Percentiles rank a stretch among this genome's conserved stretches.
phyloP scores from a whole-genome alignment of 2,329 filamentous ascomycete genomes.

The Sporothrix inflata region DNA sequence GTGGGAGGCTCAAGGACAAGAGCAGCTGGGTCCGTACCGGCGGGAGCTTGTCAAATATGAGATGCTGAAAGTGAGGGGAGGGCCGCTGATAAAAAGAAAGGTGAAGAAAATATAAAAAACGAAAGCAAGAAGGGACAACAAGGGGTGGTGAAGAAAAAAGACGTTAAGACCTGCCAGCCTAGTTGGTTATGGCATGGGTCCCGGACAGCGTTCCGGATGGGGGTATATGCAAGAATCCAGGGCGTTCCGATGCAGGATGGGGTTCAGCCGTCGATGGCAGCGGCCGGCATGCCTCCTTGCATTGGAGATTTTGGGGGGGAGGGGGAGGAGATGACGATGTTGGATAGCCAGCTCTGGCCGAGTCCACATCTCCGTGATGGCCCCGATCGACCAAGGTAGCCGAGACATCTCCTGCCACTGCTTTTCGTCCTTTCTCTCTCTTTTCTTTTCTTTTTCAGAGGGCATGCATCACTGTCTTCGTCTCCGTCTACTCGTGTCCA shows the following conservation, averaged over 20 bases:
- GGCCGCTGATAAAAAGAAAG: background rate
- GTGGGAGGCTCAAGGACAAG: background rate
- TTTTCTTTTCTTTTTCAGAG: background rate
- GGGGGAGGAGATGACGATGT: background rate
- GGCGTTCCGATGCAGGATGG: background rate
- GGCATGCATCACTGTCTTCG: background rate
- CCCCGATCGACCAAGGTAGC: background rate
- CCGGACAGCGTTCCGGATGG: background rate
- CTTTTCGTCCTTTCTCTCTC: background rate
- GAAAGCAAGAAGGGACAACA: background rate
- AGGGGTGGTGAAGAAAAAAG: background rate
- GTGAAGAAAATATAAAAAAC: background rate
- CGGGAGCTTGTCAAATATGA: slow-evolving; percentile 5
- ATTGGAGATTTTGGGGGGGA: background rate
- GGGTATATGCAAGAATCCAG: slow-evolving; percentile 15
- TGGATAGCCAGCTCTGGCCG: background rate
- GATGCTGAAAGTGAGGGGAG: background rate
- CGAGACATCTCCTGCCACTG: background rate
- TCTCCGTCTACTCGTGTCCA: no score
- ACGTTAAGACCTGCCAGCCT: background rate
- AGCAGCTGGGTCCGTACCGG: background rate
- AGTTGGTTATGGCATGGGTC: background rate
- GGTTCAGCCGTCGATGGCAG: slow-evolving; percentile 11
- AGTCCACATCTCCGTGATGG: slow-evolving; percentile 11
- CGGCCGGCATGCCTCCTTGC: slow-evolving; percentile 7